Evolutionary conservation across 2,329 filamentous ascomycete genomes (phyloP), one percentile per base, ranked within the genome.

Genomic region (Aaosphaeria pasadenensis): DNA sequence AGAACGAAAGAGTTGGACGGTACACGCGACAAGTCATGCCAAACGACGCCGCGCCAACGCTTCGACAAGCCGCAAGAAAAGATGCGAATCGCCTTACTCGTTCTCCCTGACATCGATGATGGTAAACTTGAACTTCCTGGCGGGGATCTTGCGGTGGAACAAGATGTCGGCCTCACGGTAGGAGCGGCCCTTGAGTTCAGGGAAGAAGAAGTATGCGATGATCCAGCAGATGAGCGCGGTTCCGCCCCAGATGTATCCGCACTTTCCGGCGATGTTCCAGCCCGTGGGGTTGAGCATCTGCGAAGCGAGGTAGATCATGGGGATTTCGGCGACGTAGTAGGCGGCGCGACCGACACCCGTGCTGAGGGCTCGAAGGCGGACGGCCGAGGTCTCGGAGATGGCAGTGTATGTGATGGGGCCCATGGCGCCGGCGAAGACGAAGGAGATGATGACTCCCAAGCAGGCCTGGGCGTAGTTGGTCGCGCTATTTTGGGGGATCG

Each of bases 361-460:
- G 3, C 80, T 86, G n/a, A 86, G 70, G 42, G 84, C 80, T 42
- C 84, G 67, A 30, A 87, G 82, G 52, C 84, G 83, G 46, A 86
- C 77, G 44, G 84, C 72, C 0, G 84, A 85, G 2, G 84, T 86
- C 67, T 87, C 84, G 56, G 79, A 82, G 42, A 87, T 86, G 55
- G 86, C 83, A 69, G 82, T 80, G 77, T 79, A 87, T 7, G 83
- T 85, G 38, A 80, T 79, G 42, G 84, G 84, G 2, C 81, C 84
- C 29, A 81, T 82, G 55, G 80, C 82, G 11, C 84, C 66, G 39
- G 77, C 80, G 71, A 85, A 88, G 31, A 85, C 68, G 47, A 87
- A 80, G 30, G 84, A 86, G 59, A 87, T 74, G 56, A 86, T 83
- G 45, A 87, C 71, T 53, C 83, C 84, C 28, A 87, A 71, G 6